These are phyloP conservation scores for Juncus effusus DNA, from an alignment of 176 grass and related monocot species.

Conservation along the genomic window DNA sequence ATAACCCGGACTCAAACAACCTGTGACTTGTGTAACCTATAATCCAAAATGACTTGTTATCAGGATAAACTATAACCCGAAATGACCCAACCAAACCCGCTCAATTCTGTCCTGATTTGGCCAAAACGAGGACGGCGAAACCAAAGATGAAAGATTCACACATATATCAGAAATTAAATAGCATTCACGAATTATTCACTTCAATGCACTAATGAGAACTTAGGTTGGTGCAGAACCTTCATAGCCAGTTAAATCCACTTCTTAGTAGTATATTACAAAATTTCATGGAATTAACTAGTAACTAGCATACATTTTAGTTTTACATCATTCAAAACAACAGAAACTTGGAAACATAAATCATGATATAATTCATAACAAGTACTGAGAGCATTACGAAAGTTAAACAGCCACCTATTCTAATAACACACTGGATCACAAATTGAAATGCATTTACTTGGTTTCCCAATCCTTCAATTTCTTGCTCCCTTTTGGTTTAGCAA, in stretches of 20 bases:
- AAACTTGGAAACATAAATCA: not conserved
- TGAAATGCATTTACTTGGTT: constrained; percentile 16
- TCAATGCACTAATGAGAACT: not conserved
- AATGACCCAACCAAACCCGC: no score
- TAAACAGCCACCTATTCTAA: not conserved
- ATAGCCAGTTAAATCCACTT: not conserved
- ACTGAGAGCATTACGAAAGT: not conserved
- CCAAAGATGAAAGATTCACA: no score
- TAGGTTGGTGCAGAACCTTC: not conserved
- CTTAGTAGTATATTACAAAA: not conserved
- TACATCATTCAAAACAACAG: not conserved
- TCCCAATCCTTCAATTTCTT: constrained; percentile 98
- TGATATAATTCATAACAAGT: not conserved
- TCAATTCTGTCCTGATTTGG: no score
- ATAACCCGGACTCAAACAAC: no score
- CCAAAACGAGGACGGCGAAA: no score
- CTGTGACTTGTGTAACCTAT: no score
- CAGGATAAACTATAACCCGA: no score
- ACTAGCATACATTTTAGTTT: not conserved
- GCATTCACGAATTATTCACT: not conserved
- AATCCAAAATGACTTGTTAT: no score
- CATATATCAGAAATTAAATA: no score
- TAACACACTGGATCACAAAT: not conserved
- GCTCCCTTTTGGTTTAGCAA: constrained; percentile 84
- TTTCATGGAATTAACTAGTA: not conserved